Evolutionary conservation across 1,139 yeast species (phyloP).

Genomic region (Hansenula sp.): DNA sequence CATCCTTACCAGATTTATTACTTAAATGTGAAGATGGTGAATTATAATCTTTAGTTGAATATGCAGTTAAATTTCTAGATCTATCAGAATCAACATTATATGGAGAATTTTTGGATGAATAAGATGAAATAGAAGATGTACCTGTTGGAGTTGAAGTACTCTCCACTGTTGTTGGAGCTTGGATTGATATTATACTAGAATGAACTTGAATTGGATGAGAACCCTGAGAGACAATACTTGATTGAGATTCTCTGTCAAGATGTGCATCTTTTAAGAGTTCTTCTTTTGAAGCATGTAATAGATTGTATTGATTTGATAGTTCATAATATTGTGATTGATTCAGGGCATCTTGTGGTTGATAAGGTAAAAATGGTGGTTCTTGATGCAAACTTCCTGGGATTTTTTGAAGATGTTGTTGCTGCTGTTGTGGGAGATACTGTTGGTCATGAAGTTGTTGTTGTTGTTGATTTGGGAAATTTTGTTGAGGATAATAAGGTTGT

Average conservation of each 20-base stretch:
- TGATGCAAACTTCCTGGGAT: too few relatives aligned
- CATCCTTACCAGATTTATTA: background rate
- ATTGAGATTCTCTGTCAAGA: background rate
- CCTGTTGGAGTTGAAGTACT: background rate
- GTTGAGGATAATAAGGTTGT: background rate
- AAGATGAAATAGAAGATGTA: background rate
- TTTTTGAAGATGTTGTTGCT: background rate
- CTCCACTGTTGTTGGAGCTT: background rate
- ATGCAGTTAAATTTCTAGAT: background rate
- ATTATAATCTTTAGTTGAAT: background rate
- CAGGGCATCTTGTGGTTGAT: too few relatives aligned
- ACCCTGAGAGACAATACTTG: background rate
- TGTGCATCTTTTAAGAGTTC: too few relatives aligned
- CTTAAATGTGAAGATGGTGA: background rate
- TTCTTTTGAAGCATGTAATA: too few relatives aligned
- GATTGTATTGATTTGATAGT: too few relatives aligned
- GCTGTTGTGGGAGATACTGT: background rate
- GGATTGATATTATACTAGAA: background rate
- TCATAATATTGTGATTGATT: too few relatives aligned
- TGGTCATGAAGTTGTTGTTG: background rate
- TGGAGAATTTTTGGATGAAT: conserved; percentile 1
- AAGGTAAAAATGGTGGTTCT: too few relatives aligned
- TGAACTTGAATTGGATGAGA: background rate
- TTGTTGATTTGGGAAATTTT: background rate
- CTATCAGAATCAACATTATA: background rate